phyloP scores from a whole-genome alignment of 495 filamentous ascomycete genomes.

The Viridothelium virens region DNA sequence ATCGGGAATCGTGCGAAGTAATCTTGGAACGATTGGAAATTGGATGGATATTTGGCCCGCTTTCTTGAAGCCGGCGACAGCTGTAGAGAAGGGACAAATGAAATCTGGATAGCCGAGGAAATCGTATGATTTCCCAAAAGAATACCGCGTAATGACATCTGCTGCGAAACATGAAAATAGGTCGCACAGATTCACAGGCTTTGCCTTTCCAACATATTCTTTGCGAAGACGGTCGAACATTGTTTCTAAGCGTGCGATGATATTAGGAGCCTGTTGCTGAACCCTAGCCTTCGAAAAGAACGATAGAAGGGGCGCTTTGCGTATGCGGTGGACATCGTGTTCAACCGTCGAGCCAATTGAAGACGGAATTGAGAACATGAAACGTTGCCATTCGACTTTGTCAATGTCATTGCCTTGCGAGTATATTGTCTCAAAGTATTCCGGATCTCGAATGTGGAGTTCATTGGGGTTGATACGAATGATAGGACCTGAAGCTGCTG shows the following conservation, averaged over 20 bases:
- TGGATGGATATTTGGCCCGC: too few species aligned
- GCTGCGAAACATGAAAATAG: background rate
- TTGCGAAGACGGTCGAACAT: background rate
- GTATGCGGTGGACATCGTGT: slow-evolving; percentile 14
- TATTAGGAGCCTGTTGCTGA: slow-evolving; percentile 10
- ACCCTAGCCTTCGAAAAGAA: slow-evolving; percentile 17
- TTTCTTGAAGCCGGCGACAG: too few species aligned
- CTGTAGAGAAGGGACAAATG: too few species aligned
- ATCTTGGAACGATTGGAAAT: too few species aligned
- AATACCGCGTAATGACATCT: background rate
- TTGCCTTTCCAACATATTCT: background rate
- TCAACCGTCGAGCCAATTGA: slow-evolving; percentile 7
- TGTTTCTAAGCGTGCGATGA: background rate
- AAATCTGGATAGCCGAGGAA: too few species aligned
- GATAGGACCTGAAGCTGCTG: slow-evolving; percentile 21
- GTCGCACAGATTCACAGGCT: background rate
- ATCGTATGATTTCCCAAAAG: too few species aligned
- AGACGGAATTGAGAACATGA: slow-evolving; percentile 10
- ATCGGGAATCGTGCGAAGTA: too few species aligned
- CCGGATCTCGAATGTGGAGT: slow-evolving; percentile 24
- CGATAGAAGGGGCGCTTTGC: slow-evolving; percentile 17
- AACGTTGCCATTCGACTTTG: slow-evolving; percentile 17
- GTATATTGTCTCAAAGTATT: slow-evolving; percentile 27
- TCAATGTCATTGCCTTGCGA: slow-evolving; percentile 16
- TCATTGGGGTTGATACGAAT: slow-evolving; percentile 25